These are phyloP conservation scores for Carex littledalei DNA, from an alignment of 176 grass and related monocot species.

Conservation along the genomic window DNA sequence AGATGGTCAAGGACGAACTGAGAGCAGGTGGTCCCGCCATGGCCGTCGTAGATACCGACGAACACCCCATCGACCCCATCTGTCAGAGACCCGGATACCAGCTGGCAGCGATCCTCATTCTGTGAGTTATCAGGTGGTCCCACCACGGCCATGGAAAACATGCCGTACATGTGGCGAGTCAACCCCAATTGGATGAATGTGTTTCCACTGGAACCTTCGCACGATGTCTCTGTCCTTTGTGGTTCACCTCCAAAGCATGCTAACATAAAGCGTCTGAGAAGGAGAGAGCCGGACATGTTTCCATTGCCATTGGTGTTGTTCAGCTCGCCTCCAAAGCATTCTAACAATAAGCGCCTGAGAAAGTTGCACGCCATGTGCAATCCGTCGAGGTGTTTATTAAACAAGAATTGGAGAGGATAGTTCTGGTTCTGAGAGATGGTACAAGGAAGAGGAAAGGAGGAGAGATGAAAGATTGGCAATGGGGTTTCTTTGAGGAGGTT, in stretches of 20 bases:
- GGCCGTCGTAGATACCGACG: conserved; percentile 45
- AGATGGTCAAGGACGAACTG: conserved; percentile 30
- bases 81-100: conserved; percentile 20
- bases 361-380: background rate
- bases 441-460: background rate
- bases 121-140: conserved; percentile 13
- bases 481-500: background rate
- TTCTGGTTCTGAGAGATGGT: background rate
- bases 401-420: too few relatives aligned
- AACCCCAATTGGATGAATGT: too few relatives aligned
- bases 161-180: conserved; percentile 23
- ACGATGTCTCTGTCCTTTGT: background rate
- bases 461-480: background rate
- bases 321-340: background rate
- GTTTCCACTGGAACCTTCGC: background rate
- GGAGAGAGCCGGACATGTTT: too few relatives aligned
- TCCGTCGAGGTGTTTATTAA: background rate
- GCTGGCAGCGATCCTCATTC: conserved; percentile 41
- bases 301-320: too few relatives aligned
- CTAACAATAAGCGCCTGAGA: background rate
- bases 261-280: too few relatives aligned
- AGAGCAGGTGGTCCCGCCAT: conserved; percentile 36
- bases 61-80: conserved; percentile 17
- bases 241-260: background rate
- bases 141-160: conserved; percentile 35